Conservation (phyloP, 2,329 filamentous ascomycete genomes). For the Ceratocystiopsis sp. region DNA sequence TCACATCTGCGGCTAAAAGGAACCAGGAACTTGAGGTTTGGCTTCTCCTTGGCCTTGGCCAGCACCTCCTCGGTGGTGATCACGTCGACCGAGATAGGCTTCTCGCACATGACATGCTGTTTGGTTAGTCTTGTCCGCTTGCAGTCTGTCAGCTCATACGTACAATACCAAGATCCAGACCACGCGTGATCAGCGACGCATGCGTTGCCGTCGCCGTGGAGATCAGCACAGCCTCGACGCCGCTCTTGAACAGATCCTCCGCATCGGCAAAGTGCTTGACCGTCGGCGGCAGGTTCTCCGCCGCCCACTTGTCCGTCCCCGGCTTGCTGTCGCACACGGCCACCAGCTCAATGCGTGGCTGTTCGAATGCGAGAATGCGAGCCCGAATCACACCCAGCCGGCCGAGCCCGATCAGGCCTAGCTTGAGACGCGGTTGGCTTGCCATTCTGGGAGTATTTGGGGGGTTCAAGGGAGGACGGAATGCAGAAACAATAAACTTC, state of each 20-base stretch:
- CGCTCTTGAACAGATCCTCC: slow-evolving; percentile 13
- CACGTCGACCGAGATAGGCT: slow-evolving; percentile 1
- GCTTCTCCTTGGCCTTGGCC: slow-evolving; percentile 3
- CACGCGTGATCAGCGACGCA: slow-evolving; percentile 12
- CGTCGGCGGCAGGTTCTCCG: slow-evolving; percentile 14
- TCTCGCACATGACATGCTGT: slow-evolving; percentile 2
- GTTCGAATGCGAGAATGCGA: slow-evolving; percentile 17
- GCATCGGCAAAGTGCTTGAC: slow-evolving; percentile 13
- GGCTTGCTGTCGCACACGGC: slow-evolving; percentile 4
- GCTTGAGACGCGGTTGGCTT: slow-evolving; percentile 1
- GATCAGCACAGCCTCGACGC: slow-evolving; percentile 15
- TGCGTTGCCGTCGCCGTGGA: slow-evolving; percentile 16
- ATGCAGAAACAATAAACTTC: no score
- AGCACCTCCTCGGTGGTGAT: slow-evolving; percentile 2
- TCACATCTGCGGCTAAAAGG: slow-evolving; percentile 2
- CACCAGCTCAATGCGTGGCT: slow-evolving; percentile 16
- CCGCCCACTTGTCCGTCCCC: slow-evolving; percentile 13
- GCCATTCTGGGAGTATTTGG: not conserved
- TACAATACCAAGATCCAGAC: slow-evolving; percentile 9
- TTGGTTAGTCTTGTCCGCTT: no score
- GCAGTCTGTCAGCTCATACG: no score
- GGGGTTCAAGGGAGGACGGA: no score
- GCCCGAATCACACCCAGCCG: slow-evolving; percentile 16
- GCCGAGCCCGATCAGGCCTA: slow-evolving; percentile 13
- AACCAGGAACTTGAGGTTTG: slow-evolving; percentile 3